Evolutionary conservation across 2,329 filamentous ascomycete genomes (phyloP).

Genomic region (Fusarium sp.): DNA sequence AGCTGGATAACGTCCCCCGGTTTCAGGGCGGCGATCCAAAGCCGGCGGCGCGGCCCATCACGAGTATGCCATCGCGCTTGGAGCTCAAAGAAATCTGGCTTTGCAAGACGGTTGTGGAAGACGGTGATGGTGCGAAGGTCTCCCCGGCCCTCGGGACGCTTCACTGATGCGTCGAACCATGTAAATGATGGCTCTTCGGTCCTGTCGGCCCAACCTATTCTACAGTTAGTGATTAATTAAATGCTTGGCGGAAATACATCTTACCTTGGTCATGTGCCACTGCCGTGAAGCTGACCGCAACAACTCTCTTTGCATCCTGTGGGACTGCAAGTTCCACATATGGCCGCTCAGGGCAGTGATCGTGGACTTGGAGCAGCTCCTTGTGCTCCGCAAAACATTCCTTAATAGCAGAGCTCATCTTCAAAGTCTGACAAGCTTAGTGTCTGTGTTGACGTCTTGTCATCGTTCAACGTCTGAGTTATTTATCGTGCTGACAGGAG

Average conservation of each 20-base stretch:
- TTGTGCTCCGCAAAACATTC: constrained; percentile 20
- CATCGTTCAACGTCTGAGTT: background rate
- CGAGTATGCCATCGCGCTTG: constrained; percentile 3
- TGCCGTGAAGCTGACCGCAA: constrained; percentile 25
- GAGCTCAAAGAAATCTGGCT: constrained; percentile 14
- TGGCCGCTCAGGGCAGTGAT: constrained; percentile 30
- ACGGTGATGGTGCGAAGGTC: constrained; percentile 29
- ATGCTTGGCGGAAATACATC: rapidly evolving
- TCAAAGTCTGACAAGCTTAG: no score
- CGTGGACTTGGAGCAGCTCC: constrained; percentile 31
- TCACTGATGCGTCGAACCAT: constrained; percentile 38
- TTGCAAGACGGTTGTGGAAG: constrained; percentile 25
- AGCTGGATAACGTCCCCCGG: constrained; percentile 35
- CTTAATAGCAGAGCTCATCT: constrained; percentile 15
- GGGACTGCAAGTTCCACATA: constrained; percentile 36
- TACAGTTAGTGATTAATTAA: rapidly evolving
- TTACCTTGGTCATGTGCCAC: constrained; percentile 35
- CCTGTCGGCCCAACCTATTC: constrained; percentile 33
- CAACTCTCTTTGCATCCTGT: constrained; percentile 23
- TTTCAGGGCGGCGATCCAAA: constrained; percentile 29
- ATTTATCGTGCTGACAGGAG: background rate
- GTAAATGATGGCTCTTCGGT: constrained; percentile 26
- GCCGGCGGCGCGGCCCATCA: constrained; percentile 13
- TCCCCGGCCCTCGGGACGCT: constrained; percentile 31
- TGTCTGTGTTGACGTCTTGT: no score